Percentiles rank a stretch among this genome's conserved stretches.
phyloP scores from a whole-genome alignment of 1,284 basidiomycete species.

The Schizophyllum amplum region DNA sequence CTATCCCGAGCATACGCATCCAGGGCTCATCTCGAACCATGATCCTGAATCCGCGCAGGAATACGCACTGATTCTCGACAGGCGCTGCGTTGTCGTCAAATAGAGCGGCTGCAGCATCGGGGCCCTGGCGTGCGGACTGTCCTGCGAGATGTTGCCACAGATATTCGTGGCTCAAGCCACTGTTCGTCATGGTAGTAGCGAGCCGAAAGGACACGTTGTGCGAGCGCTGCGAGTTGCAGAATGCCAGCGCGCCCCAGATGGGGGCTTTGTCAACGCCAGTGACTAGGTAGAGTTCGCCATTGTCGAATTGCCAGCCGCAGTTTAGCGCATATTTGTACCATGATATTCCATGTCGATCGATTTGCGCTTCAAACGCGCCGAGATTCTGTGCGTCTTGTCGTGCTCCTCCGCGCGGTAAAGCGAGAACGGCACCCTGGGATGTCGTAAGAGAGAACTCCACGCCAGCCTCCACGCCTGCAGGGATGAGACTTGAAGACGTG shows the following conservation, averaged over 20 bases:
- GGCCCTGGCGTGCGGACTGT: not conserved
- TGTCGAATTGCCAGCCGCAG: constrained; percentile 10
- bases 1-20: too few species aligned
- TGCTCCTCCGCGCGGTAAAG: constrained; percentile 17
- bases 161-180: not conserved
- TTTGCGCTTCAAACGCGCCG: constrained; percentile 6
- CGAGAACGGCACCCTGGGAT: constrained; percentile 16
- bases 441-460: constrained; percentile 10
- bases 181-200: not conserved
- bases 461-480: not conserved
- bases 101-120: not conserved
- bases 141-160: not conserved
- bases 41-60: constrained; percentile 3
- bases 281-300: constrained; percentile 20
- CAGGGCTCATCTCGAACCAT: not conserved
- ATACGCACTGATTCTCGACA: constrained; percentile 7
- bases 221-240: not conserved
- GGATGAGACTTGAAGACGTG: too few species aligned
- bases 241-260: constrained; percentile 13
- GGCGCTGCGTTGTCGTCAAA: not conserved
- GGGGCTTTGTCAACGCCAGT: constrained; percentile 19
- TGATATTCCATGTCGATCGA: constrained; percentile 8
- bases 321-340: constrained; percentile 18
- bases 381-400: constrained; percentile 7
- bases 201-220: not conserved